Conservation (phyloP, 257 asterid species). For the Paulownia fortunei region DNA sequence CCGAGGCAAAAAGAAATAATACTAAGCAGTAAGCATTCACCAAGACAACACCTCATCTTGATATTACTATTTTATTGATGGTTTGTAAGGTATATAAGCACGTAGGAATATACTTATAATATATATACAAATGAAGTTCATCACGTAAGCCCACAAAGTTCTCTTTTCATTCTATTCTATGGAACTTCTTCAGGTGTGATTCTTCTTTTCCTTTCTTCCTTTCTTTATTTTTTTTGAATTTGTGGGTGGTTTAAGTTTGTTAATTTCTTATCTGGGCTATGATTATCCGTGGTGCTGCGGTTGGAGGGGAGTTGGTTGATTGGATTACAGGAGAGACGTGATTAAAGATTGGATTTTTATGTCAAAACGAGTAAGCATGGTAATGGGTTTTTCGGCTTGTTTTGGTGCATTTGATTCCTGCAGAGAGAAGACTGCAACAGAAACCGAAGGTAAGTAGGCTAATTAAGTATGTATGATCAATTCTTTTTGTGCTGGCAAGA, state of each 20-base stretch:
- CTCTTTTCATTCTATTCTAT: not conserved
- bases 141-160: not conserved
- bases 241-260: not conserved
- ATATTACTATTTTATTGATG: not conserved
- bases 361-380: not conserved
- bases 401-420: constrained; percentile 59
- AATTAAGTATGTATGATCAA: not conserved
- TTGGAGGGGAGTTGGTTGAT: constrained; percentile 7
- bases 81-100: not conserved
- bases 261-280: constrained; percentile 14
- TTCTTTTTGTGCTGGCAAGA: not conserved
- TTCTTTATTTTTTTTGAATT: not conserved
- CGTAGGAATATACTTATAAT: not conserved
- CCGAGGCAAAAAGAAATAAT: not conserved
- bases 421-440: constrained; percentile 34
- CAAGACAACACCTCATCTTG: constrained; percentile 19
- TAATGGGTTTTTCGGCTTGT: constrained; percentile 62
- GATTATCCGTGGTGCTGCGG: constrained; percentile 29
- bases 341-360: constrained; percentile 35
- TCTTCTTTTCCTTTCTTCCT: not conserved
- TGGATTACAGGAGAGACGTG: constrained; percentile 20
- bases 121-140: not conserved
- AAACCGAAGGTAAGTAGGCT: constrained; percentile 47
- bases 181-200: not conserved
- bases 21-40: constrained; percentile 17